Percentiles rank a stretch among this genome's conserved stretches.
Evolutionary conservation across 2,329 filamentous ascomycete species (phyloP).

Genomic region (Coniochaeta sp.): DNA sequence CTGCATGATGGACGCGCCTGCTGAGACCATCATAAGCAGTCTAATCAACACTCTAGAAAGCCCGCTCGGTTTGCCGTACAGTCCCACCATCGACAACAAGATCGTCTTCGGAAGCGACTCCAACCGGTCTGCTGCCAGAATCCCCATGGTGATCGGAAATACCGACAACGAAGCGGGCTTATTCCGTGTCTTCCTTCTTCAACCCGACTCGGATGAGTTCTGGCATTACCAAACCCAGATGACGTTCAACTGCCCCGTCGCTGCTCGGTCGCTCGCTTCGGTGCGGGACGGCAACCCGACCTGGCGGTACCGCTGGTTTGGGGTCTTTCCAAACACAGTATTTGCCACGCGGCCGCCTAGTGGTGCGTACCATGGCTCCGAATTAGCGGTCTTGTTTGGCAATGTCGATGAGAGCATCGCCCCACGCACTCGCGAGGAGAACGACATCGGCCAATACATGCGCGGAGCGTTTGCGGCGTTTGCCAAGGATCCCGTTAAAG

Average conservation of each 20-base stretch:
- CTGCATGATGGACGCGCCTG: slow-evolving; percentile 26
- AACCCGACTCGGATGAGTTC: slow-evolving; percentile 27
- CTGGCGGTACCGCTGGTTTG: slow-evolving; percentile 39
- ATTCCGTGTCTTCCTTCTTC: slow-evolving; percentile 31
- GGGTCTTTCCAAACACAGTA: slow-evolving; percentile 34
- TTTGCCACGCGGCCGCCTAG: slow-evolving; percentile 31
- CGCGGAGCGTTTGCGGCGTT: slow-evolving; percentile 31
- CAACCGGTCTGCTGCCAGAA: not conserved
- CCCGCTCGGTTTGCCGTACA: slow-evolving; percentile 27
- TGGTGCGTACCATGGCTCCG: slow-evolving; percentile 38
- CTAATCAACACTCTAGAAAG: slow-evolving; percentile 23
- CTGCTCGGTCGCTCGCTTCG: slow-evolving; percentile 26
- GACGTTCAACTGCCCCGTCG: slow-evolving; percentile 34
- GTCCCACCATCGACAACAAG: slow-evolving; percentile 31
- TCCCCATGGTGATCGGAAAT: slow-evolving; percentile 33
- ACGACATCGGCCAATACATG: slow-evolving; percentile 18
- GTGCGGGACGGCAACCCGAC: slow-evolving; percentile 22
- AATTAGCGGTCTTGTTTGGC: slow-evolving; percentile 36
- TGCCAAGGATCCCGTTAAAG: slow-evolving; percentile 24
- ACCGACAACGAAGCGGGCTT: slow-evolving; percentile 37
- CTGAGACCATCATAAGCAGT: slow-evolving; percentile 21
- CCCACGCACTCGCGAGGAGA: slow-evolving; percentile 9
- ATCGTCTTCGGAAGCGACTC: slow-evolving; percentile 27
- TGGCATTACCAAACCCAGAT: slow-evolving; percentile 19
- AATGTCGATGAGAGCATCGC: slow-evolving; percentile 19